phyloP scores from a whole-genome alignment of 805 yeast species.

The Metschnikowia peoriensis region DNA sequence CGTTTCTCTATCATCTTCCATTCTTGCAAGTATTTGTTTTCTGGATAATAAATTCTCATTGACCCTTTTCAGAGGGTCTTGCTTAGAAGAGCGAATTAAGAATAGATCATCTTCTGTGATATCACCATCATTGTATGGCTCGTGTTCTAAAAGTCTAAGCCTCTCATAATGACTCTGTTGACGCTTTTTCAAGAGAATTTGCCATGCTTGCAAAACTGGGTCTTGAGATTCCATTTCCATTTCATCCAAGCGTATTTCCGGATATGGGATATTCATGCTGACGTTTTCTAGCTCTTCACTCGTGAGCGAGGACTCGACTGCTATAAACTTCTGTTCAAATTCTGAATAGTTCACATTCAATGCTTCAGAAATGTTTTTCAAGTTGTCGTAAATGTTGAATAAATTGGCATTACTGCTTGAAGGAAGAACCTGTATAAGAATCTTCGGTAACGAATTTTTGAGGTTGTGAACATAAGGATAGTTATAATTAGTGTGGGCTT shows the following conservation, averaged over 20 bases:
- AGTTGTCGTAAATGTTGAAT: conserved; percentile 34
- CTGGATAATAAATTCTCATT: conserved; percentile 28
- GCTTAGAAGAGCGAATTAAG: conserved; percentile 24
- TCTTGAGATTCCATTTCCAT: conserved; percentile 20
- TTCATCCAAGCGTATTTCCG: conserved; percentile 26
- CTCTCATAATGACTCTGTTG: conserved; percentile 54
- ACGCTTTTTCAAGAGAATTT: conserved; percentile 43
- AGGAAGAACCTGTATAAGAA: conserved; percentile 36
- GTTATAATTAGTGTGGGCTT: conserved; percentile 32
- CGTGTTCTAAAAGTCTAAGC: conserved; percentile 36
- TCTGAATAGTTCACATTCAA: conserved; percentile 30
- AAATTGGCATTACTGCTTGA: conserved; percentile 35
- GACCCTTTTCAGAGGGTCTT: conserved; percentile 23
- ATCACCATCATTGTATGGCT: conserved; percentile 16
- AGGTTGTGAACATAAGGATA: conserved; percentile 39
- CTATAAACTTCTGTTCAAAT: conserved; percentile 28
- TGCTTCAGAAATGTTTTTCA: conserved; percentile 36
- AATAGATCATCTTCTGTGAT: conserved; percentile 23
- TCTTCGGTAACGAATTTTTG: conserved; percentile 33
- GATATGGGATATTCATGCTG: conserved; percentile 34
- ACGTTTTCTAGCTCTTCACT: conserved; percentile 35
- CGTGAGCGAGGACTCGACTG: conserved; percentile 29
- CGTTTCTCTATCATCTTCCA: conserved; percentile 92
- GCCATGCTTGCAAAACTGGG: conserved; percentile 45
- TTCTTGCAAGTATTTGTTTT: conserved; percentile 65